Percentiles rank a stretch among this genome's conserved stretches.
phyloP scores from a whole-genome alignment of 2,329 filamentous ascomycete genomes.

The Celoporthe dispersa region DNA sequence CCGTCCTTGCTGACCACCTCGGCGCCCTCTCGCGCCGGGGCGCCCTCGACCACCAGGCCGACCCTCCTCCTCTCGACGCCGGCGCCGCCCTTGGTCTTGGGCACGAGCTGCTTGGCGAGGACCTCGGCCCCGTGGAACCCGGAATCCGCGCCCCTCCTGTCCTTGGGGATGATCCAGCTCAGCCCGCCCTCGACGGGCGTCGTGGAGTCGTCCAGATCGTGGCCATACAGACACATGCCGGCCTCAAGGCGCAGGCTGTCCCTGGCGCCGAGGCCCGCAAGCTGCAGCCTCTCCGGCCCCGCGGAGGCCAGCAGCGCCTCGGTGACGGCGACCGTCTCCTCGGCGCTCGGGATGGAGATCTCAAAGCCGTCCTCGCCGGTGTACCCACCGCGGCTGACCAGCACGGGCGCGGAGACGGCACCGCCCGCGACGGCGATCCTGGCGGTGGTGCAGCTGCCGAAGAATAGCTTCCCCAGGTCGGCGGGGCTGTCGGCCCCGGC shows the following conservation, averaged over 20 bases:
- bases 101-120: constrained; percentile 77
- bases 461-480: constrained; percentile 73
- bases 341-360: constrained; percentile 74
- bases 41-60: constrained; percentile 81
- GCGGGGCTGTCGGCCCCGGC: constrained; percentile 49
- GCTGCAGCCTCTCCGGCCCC: constrained; percentile 65
- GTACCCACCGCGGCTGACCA: constrained; percentile 90
- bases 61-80: constrained; percentile 76
- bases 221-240: constrained; percentile 99
- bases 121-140: constrained; percentile 85
- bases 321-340: constrained; percentile 67
- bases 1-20: constrained; percentile 71
- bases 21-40: constrained; percentile 88
- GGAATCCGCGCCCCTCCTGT: constrained; percentile 65
- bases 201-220: constrained; percentile 84
- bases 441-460: constrained; percentile 74
- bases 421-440: constrained; percentile 65
- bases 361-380: constrained; percentile 99
- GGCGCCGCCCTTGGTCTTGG: constrained; percentile 71
- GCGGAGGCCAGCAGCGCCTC: constrained; percentile 70
- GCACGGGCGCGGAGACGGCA: constrained; percentile 53
- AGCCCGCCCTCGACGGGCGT: constrained; percentile 63
- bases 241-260: constrained; percentile 94
- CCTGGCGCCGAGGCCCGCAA: constrained; percentile 87
- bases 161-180: constrained; percentile 82